Conservation (phyloP, 768 basidiomycete genomes). For the Scleroderma citrinum region DNA sequence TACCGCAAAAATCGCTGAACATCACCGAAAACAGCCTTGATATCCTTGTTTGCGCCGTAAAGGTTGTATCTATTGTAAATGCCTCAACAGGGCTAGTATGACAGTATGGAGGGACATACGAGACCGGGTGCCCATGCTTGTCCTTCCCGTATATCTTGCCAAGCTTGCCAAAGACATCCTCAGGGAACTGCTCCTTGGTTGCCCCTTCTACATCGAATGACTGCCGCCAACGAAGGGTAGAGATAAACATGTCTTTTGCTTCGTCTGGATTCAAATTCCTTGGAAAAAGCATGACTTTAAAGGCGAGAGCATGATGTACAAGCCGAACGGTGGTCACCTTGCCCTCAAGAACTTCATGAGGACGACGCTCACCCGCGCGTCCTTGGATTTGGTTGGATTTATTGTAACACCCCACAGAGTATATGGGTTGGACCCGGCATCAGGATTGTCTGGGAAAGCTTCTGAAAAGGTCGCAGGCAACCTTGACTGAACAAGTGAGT, state of each 20-base stretch:
- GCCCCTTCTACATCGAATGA: conserved; percentile 58
- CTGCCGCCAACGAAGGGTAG: conserved; percentile 66
- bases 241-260: conserved; percentile 60
- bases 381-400: conserved; percentile 47
- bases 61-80: conserved; percentile 64
- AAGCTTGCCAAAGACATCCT: conserved; percentile 57
- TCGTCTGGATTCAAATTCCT: conserved; percentile 50
- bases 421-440: conserved; percentile 46
- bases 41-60: conserved; percentile 64
- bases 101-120: conserved; percentile 37
- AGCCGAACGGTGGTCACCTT: conserved; percentile 36
- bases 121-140: conserved; percentile 62
- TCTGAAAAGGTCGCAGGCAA: conserved; percentile 51
- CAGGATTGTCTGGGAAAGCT: conserved; percentile 54
- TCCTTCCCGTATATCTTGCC: conserved; percentile 66
- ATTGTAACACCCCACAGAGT: conserved; percentile 68
- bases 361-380: conserved; percentile 67
- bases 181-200: conserved; percentile 54
- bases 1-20: conserved; percentile 71
- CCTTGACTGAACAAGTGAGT: conserved; percentile 15
- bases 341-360: conserved; percentile 81
- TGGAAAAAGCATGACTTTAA: background rate
- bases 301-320: background rate
- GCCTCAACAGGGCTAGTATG: background rate
- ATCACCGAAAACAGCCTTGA: conserved; percentile 71